Evolutionary conservation across 352 stramenopile genomes (phyloP).

Genomic region (Phytophthora idaei): DNA sequence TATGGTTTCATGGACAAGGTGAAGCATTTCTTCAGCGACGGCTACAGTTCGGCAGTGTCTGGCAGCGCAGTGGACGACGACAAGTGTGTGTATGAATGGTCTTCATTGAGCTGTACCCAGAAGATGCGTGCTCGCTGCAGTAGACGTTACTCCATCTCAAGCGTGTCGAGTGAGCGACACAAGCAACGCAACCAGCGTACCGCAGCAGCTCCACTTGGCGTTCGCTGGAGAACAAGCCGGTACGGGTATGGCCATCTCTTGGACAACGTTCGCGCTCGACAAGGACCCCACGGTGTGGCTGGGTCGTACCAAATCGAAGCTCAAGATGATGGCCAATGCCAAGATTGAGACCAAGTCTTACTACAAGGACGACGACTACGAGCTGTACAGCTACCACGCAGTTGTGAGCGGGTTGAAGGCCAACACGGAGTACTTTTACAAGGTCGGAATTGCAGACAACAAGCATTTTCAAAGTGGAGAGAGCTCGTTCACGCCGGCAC

Average conservation of each 20-base stretch:
- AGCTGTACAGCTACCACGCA: conserved; percentile 40
- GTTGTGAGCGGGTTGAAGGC: conserved; percentile 25
- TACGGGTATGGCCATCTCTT: conserved; percentile 44
- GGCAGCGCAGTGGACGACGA: conserved; percentile 29
- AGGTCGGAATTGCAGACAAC: conserved; percentile 18
- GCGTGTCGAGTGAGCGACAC: conserved; percentile 39
- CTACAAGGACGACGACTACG: conserved; percentile 52
- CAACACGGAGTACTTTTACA: conserved; percentile 39
- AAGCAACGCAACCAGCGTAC: conserved; percentile 33
- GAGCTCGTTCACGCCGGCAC: conserved; percentile 40
- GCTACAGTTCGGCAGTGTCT: neutral
- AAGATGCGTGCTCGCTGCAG: conserved; percentile 43
- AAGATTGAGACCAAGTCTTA: conserved; percentile 41
- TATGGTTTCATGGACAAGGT: neutral
- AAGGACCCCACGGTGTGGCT: conserved; percentile 47
- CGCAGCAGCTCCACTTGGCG: conserved; percentile 48
- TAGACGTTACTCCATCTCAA: conserved; percentile 48
- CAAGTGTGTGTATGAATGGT: conserved; percentile 44
- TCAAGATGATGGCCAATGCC: conserved; percentile 13
- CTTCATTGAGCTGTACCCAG: conserved; percentile 29
- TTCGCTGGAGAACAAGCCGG: conserved; percentile 43
- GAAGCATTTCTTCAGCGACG: neutral
- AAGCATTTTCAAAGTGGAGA: conserved; percentile 31
- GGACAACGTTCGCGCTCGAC: conserved; percentile 44
- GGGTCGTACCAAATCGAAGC: conserved; percentile 12